Percentiles rank a stretch among this genome's conserved stretches.
These are phyloP conservation scores for Hibiscus tridactylites DNA, from an alignment of 345 rosid genomes.

Conservation along the genomic window DNA sequence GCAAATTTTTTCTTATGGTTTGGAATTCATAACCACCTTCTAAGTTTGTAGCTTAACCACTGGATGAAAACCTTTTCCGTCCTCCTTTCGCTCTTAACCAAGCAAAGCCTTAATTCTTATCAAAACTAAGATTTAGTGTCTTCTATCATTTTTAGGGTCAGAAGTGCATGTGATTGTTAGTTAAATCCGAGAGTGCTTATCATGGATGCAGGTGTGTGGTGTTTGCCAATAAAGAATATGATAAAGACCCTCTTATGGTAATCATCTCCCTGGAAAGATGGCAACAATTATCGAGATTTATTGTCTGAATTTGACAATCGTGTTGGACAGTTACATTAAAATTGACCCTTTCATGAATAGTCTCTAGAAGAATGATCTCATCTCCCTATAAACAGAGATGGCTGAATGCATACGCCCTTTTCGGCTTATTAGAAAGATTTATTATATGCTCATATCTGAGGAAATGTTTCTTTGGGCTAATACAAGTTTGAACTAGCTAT, in stretches of 20 bases:
- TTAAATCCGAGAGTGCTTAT: not conserved
- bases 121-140: not conserved
- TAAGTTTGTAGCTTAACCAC: not conserved
- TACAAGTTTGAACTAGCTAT: not conserved
- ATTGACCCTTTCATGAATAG: not conserved
- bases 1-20: not conserved
- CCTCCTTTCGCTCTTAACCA: not conserved
- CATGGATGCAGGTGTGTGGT: not conserved
- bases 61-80: not conserved
- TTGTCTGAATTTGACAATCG: not conserved
- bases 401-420: not conserved
- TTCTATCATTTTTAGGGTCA: conserved; percentile 12
- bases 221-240: not conserved
- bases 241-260: not conserved
- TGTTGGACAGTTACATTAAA: not conserved
- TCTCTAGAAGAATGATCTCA: not conserved
- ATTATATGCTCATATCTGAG: not conserved
- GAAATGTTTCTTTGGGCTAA: not conserved
- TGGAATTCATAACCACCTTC: not conserved
- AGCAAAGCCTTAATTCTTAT: not conserved
- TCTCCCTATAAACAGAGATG: not conserved
- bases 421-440: not conserved
- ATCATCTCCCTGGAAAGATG: not conserved
- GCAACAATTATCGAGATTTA: not conserved
- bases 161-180: not conserved